Percentiles rank a stretch among this genome's conserved stretches.
These are phyloP conservation scores for Colletotrichum zoysiae DNA, from an alignment of 2,329 filamentous ascomycete species.

Conservation along the genomic window DNA sequence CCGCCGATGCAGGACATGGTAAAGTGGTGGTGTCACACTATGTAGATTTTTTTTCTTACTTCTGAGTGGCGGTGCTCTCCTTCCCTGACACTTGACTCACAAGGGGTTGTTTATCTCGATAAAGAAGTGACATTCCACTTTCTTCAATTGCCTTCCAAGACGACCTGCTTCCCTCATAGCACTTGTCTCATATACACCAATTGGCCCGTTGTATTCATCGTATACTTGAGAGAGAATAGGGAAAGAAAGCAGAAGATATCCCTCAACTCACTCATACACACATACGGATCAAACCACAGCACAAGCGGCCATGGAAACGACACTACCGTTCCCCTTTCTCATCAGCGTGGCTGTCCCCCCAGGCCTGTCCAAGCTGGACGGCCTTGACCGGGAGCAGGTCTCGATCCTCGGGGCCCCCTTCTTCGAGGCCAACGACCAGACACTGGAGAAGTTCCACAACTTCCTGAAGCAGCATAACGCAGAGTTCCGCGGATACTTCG, in stretches of 20 bases:
- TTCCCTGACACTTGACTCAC: constrained; percentile 38
- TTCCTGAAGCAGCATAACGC: constrained; percentile 64
- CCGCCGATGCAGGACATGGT: constrained; percentile 47
- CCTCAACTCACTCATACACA: constrained; percentile 13
- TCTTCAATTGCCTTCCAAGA: constrained; percentile 25
- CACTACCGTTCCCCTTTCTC: constrained; percentile 73
- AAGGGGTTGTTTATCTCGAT: constrained; percentile 27
- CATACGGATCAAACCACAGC: not conserved
- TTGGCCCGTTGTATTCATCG: not conserved
- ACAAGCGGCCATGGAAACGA: constrained; percentile 69
- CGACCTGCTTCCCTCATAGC: not conserved
- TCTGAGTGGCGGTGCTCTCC: constrained; percentile 32
- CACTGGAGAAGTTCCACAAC: constrained; percentile 59
- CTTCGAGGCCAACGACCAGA: constrained; percentile 64
- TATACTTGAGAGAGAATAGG: constrained; percentile 8
- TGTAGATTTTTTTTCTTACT: constrained; percentile 42
- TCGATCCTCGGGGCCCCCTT: constrained; percentile 71
- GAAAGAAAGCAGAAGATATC: constrained; percentile 1
- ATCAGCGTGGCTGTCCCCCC: constrained; percentile 67
- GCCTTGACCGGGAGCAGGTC: constrained; percentile 69
- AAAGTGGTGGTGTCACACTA: constrained; percentile 39
- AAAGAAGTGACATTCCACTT: constrained; percentile 37
- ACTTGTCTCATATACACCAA: not conserved
- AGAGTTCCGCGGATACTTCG: constrained; percentile 76
- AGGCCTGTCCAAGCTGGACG: constrained; percentile 62